These are phyloP conservation scores for Zoysia pacifica DNA, from an alignment of 176 grass and related monocot genomes.

Conservation along the genomic window DNA sequence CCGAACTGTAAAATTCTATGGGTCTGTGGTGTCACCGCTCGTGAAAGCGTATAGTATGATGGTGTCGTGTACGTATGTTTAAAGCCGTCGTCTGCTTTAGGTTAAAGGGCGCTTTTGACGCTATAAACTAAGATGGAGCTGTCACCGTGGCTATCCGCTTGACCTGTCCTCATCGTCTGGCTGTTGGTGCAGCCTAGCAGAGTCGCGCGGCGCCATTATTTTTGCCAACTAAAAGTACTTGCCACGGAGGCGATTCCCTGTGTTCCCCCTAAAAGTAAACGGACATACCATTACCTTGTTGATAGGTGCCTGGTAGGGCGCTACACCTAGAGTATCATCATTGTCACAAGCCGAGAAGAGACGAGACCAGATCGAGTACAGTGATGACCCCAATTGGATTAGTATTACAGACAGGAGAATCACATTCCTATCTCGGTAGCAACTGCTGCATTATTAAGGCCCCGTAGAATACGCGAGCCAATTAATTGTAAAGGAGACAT, in stretches of 20 bases:
- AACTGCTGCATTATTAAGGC: too few species aligned
- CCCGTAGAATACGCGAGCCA: too few species aligned
- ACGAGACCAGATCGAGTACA: too few species aligned
- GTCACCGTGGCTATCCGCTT: constrained; percentile 4
- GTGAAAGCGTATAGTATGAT: neutral
- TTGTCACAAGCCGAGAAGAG: too few species aligned
- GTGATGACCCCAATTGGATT: too few species aligned
- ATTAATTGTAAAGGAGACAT: too few species aligned
- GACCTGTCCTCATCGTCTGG: constrained; percentile 2
- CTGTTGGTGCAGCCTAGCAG: neutral
- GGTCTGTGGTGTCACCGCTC: constrained; percentile 28
- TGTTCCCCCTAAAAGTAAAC: constrained; percentile 35
- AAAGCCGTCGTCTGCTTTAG: constrained; percentile 12
- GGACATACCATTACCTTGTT: neutral
- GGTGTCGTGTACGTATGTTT: neutral
- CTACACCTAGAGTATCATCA: too few species aligned
- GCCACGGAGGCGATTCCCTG: constrained; percentile 40
- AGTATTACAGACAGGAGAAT: too few species aligned
- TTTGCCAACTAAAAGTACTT: constrained; percentile 37
- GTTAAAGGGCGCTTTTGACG: constrained; percentile 3
- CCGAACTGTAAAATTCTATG: constrained; percentile 32
- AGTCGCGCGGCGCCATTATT: constrained; percentile 23
- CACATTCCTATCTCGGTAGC: too few species aligned
- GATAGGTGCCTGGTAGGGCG: too few species aligned
- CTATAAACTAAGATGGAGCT: constrained; percentile 8